phyloP scores from a whole-genome alignment of 352 stramenopile genomes.

The Globisporangium middletonii region DNA sequence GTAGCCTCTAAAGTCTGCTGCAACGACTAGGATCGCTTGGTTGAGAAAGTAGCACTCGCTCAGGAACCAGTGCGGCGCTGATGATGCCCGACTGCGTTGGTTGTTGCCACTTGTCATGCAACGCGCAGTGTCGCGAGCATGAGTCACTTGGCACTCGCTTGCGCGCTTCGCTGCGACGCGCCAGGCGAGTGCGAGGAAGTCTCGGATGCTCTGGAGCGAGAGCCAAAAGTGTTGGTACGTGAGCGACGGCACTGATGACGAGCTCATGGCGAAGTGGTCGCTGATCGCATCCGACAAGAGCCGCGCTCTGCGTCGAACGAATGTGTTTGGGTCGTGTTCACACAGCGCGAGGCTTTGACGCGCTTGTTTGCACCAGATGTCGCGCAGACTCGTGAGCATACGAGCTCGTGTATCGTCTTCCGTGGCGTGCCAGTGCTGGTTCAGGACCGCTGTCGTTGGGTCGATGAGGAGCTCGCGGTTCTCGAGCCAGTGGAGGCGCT shows the following conservation, averaged over 20 bases:
- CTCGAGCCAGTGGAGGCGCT: constrained; percentile 23
- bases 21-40: constrained; percentile 19
- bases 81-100: neutral
- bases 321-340: constrained; percentile 53
- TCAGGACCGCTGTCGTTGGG: constrained; percentile 6
- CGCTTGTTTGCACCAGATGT: constrained; percentile 32
- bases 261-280: constrained; percentile 6
- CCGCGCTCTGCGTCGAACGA: constrained; percentile 27
- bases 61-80: constrained; percentile 22
- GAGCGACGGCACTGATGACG: neutral
- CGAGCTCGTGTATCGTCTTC: neutral
- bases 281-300: constrained; percentile 18
- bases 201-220: constrained; percentile 26
- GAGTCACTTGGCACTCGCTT: neutral
- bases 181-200: constrained; percentile 38
- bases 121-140: neutral
- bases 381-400: constrained; percentile 11
- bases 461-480: constrained; percentile 24
- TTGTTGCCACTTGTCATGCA: neutral
- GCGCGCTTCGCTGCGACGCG: constrained; percentile 29
- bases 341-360: constrained; percentile 28
- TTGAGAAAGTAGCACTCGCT: constrained; percentile 42
- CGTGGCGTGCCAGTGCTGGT: constrained; percentile 10
- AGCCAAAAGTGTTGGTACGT: constrained; percentile 11
- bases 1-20: constrained; percentile 1